Evolutionary conservation across 2,329 filamentous ascomycete genomes (phyloP), one percentile per base, ranked within the genome.

Genomic region (Penicillium sclerotigenum): DNA sequence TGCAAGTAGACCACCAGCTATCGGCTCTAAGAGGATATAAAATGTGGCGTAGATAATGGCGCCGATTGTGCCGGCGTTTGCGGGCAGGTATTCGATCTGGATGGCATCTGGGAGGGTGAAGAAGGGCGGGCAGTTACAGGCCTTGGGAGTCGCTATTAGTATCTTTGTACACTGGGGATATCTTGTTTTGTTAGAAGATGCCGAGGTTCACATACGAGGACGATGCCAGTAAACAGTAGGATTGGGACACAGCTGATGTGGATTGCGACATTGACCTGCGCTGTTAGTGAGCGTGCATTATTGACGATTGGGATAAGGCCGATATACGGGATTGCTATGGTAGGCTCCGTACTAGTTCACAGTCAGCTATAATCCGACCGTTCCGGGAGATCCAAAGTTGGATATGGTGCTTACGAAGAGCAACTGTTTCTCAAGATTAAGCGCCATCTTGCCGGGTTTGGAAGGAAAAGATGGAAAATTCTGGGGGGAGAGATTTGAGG

Each of bases 11-110:
- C 85, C 86, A 48, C 94, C 94, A 11, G 94, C 94, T 0, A 97
- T 91, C 1, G 94, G 94, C 71, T 99, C 94, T 68, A 99, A 87
- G 22, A 99, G 83, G 46, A 97, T 81, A 71, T 97, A 99, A 53
- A 97, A 83, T 2, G 82, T 82, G 36, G 88, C 83, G 75, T 94
- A 97, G 28, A 87, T 65, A 10, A 85, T 66, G 40, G 80, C 80
- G 50, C 75, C 77, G 56, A 83, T 77, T 4, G 84, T 86, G 48
- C 82, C 84, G 57, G 81, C 71, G 59, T 87, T 87, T 28, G 81
- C 76, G 37, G 84, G 83, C 28, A 87, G 78, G 68, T 84, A 79
- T 29, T 82, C 78, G 48, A 84, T 72, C 34, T 77, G 77, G 34
- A 85, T 71, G 69, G 75, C 77, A 38, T 80, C 71, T 37, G 84